Base-by-base conservation (phyloP, 345 rosid species). In the Dipteronia dyeriana region DNA sequence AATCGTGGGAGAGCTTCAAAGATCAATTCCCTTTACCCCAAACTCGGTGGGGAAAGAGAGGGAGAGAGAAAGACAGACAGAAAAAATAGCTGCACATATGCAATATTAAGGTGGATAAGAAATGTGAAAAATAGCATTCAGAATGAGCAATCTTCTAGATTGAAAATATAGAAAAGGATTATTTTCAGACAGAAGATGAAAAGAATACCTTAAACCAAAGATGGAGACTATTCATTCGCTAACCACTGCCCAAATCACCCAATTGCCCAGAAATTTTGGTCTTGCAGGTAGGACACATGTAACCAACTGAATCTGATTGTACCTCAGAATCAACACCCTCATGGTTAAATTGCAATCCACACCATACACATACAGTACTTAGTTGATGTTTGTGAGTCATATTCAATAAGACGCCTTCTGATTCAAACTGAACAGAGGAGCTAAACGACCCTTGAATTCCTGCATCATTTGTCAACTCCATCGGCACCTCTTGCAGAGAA, bases 231-330 rank as follows among this genome's bases (percentile, higher is more conserved):
- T 26, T 77, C 41, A 51, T 45, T 54, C 75, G 34, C 29, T 68
- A 77, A 75, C 51, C 49, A 31, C 60, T 43, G 38, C 67, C 84
- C 66, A 78, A 14, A 29, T 57, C 78, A 70, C 70, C 26, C 70
- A 84, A 75, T 62, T 85, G 84, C 62, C 91, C 87, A 20, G 88
- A 86, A 43, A 88, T 87, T 82, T 86, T 88, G 9, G 83, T 81
- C 82, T 90, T 90, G 91, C 94, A 91, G 78, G 82, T 73, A 2
- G 87, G 88, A 81, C 97, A 91, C 90, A 91, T 88, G 70, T 87
- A 90, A 68, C 92, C 97, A 17, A 86, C 91, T 7, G 96, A 90
- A 68, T 81, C 94, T 56, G 91, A 88, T 75, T 86, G 91, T 65
- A 84, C 17, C 59, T 87, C 89, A 11, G 89, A 75, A 82, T 84